A percentile compares a stretch with the other conserved stretches of the same genome.
These are phyloP conservation scores for Raphanus raphanistrum DNA, from an alignment of 345 rosid species.

Conservation along the genomic window DNA sequence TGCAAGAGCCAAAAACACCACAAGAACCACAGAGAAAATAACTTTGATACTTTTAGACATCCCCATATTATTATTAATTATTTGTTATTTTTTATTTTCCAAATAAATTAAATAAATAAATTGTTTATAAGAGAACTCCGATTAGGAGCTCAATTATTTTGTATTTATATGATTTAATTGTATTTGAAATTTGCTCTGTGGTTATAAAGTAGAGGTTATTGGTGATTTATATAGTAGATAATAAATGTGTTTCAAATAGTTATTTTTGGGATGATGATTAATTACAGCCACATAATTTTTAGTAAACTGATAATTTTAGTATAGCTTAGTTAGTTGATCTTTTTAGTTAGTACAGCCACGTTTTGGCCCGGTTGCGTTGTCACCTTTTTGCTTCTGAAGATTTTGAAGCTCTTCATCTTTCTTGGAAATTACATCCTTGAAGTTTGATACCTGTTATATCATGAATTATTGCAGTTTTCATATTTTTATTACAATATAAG, in stretches of 20 bases:
- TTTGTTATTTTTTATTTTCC: not conserved
- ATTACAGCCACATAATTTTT: not conserved
- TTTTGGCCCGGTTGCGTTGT: too few species aligned
- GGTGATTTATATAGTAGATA: not conserved
- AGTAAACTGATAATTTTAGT: not conserved
- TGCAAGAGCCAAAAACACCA: not conserved
- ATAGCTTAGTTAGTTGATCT: not conserved
- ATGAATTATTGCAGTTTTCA: too few species aligned
- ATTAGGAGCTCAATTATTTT: not conserved
- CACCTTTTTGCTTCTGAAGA: too few species aligned
- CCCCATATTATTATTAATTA: conserved; percentile 10
- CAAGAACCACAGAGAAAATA: conserved; percentile 5
- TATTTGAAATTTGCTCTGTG: not conserved
- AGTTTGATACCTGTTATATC: too few species aligned
- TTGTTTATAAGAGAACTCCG: not conserved
- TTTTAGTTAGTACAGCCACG: too few species aligned
- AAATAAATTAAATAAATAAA: conserved; percentile 16
- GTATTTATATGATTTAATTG: conserved; percentile 7
- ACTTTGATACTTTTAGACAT: conserved; percentile 10
- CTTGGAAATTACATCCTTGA: too few species aligned
- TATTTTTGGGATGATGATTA: not conserved
- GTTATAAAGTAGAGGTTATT: not conserved
- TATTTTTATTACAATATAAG: too few species aligned
- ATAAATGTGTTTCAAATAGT: not conserved
- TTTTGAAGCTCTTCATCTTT: too few species aligned